Base-by-base conservation (phyloP, 1,284 basidiomycete species). In the Uromyces viciae-fabae region DNA sequence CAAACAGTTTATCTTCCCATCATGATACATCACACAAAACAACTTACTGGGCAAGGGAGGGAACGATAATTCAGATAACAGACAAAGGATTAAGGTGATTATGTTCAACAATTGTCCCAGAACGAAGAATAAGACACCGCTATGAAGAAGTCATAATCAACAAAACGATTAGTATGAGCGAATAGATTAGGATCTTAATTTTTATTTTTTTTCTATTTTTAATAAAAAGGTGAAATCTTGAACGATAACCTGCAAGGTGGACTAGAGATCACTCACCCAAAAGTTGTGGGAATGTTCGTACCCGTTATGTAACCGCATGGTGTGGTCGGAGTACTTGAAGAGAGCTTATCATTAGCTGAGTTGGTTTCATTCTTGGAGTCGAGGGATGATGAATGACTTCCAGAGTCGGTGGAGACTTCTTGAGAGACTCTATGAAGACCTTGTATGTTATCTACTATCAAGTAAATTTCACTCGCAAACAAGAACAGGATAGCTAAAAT, bases 81-180 rank as follows among this genome's bases (percentile, higher is more conserved):
- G 40, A 33, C 78, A 81, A 31, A 81, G 56, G 22, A 81, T 52
- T 28, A 74, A 64, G 8, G 68, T 74, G 69, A 81, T 17, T 40
- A 81, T 74, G 28, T 74, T 81, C 71, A 73, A 81, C 22, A 74
- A 22, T 42, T 60, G 56, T 40, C 36, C 71, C 22, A 81, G 58
- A 42, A 72, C 69, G 38, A 74, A 72, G 25, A 81, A 81, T n/a
- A 81, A 36, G n/a, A 81, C 43, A 14, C 78, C 71, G 38, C 78
- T 81, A 17, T 4, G 11, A 28, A 60, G 54, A 33, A 3, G 11
- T 19, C 19, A 19, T 15, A 68, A 42, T 7, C 46, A 46, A 62
- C 2, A 33, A 75, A 11, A 17, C 58, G 33, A 42, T 42, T 15
- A 60, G 42, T 22, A 49, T 36, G 22, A 1, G 9, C 14, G 2